phyloP scores from a whole-genome alignment of 805 yeast genomes.

The Candida michaelii region DNA sequence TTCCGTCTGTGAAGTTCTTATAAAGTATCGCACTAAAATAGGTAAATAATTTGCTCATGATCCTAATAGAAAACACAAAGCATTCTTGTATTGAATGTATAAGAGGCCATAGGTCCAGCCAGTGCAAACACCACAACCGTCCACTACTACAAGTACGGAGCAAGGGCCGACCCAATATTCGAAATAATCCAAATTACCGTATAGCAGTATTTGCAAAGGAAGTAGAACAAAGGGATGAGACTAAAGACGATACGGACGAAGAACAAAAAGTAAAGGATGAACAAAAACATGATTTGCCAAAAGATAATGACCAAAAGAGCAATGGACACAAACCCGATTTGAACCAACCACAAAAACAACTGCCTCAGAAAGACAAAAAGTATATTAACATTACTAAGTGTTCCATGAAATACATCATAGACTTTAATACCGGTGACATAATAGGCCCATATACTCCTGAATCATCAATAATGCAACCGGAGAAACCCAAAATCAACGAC shows the following conservation, averaged over 20 bases:
- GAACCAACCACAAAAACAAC: too few relatives aligned
- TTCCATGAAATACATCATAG: slow-evolving; percentile 41
- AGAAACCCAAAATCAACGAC: slow-evolving; percentile 25
- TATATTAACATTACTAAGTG: slow-evolving; percentile 29
- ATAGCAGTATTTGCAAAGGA: slow-evolving; percentile 59
- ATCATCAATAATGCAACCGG: slow-evolving; percentile 18
- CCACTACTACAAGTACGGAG: slow-evolving; percentile 83
- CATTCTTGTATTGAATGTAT: slow-evolving; percentile 87
- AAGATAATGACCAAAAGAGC: too few relatives aligned
- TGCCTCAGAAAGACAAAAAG: slow-evolving; percentile 12
- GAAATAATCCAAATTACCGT: slow-evolving; percentile 51
- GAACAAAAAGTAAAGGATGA: too few relatives aligned
- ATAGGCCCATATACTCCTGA: slow-evolving; percentile 36
- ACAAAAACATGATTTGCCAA: too few relatives aligned
- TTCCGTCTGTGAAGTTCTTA: too few relatives aligned
- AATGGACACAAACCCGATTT: too few relatives aligned
- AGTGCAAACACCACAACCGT: slow-evolving; percentile 78
- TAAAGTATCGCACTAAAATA: slow-evolving; percentile 1
- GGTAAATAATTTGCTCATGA: slow-evolving; percentile 41
- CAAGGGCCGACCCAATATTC: slow-evolving; percentile 81
- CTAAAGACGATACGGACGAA: not conserved
- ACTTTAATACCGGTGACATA: slow-evolving; percentile 35
- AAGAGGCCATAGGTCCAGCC: slow-evolving; percentile 87
- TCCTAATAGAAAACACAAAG: slow-evolving; percentile 73
- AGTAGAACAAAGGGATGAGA: slow-evolving; percentile 12